These are phyloP conservation scores for Aspergillus hiratsukae DNA, from an alignment of 2,329 filamentous ascomycete species.

Conservation along the genomic window DNA sequence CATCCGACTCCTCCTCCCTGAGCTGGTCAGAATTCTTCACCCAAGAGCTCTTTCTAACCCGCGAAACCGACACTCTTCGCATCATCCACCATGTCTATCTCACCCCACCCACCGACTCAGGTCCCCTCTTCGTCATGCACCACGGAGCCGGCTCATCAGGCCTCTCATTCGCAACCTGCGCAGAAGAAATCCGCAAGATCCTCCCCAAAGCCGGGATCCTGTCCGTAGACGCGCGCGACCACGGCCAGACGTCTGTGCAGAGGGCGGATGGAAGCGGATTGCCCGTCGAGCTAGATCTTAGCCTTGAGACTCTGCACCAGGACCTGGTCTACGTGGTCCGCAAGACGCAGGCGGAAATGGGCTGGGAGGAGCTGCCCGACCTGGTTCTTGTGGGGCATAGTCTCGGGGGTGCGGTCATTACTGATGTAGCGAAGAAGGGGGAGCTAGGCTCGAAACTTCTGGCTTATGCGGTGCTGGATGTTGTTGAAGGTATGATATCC, in stretches of 20 bases:
- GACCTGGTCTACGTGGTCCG: conserved; percentile 69
- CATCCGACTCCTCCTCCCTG: conserved; percentile 56
- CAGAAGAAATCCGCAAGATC: conserved; percentile 69
- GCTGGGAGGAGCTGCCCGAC: conserved; percentile 69
- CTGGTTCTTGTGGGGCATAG: conserved; percentile 86
- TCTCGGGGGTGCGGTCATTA: conserved; percentile 85
- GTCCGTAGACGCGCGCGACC: conserved; percentile 78
- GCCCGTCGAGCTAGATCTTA: conserved; percentile 56
- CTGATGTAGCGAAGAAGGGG: conserved; percentile 68
- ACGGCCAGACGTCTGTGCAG: conserved; percentile 61
- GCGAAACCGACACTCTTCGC: conserved; percentile 32
- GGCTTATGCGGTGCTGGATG: conserved; percentile 86
- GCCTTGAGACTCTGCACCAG: conserved; percentile 64
- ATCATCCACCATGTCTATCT: conserved; percentile 82
- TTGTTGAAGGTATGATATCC: conserved; percentile 65
- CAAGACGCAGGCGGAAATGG: conserved; percentile 63
- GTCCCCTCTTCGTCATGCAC: conserved; percentile 86
- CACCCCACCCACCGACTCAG: conserved; percentile 67
- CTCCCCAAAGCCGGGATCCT: conserved; percentile 79
- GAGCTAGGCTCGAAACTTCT: conserved; percentile 65
- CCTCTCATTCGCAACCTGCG: conserved; percentile 81
- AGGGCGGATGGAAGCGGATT: conserved; percentile 29
- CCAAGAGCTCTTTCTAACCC: conserved; percentile 70
- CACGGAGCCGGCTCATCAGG: conserved; percentile 93
- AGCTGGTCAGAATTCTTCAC: conserved; percentile 90